Evolutionary conservation across 2,329 filamentous ascomycete species (phyloP).

Genomic region (Colletotrichum paranaense): DNA sequence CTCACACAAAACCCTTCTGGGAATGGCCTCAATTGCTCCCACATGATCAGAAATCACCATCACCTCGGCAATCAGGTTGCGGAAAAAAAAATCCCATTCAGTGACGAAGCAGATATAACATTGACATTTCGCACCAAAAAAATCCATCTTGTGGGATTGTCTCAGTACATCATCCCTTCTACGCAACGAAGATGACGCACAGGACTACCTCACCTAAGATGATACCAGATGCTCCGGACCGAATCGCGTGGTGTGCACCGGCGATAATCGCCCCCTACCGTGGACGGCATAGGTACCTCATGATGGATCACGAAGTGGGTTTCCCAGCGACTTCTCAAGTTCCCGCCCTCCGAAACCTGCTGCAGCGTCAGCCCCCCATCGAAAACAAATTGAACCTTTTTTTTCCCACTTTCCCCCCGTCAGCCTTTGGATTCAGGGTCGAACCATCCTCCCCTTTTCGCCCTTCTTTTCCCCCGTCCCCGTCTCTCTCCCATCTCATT

Average conservation of each 20-base stretch:
- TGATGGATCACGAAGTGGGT: neutral
- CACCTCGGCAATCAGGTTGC: neutral
- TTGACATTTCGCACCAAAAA: too few species aligned
- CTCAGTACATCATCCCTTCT: too few species aligned
- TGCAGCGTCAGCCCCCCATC: neutral
- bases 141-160: too few species aligned
- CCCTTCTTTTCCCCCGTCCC: neutral
- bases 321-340: neutral
- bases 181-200: too few species aligned
- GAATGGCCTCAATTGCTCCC: constrained; percentile 28
- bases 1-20: neutral
- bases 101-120: too few species aligned
- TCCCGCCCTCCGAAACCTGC: neutral
- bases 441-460: neutral
- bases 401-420: neutral
- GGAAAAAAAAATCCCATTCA: neutral
- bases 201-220: too few species aligned
- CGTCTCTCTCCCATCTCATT: neutral
- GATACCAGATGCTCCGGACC: neutral
- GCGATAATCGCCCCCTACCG: too few species aligned
- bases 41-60: neutral
- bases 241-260: too few species aligned
- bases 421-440: neutral
- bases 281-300: neutral
- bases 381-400: neutral